These are phyloP conservation scores for Phoenix roebelenii DNA, from an alignment of 176 grass and related monocot genomes.

Conservation along the genomic window DNA sequence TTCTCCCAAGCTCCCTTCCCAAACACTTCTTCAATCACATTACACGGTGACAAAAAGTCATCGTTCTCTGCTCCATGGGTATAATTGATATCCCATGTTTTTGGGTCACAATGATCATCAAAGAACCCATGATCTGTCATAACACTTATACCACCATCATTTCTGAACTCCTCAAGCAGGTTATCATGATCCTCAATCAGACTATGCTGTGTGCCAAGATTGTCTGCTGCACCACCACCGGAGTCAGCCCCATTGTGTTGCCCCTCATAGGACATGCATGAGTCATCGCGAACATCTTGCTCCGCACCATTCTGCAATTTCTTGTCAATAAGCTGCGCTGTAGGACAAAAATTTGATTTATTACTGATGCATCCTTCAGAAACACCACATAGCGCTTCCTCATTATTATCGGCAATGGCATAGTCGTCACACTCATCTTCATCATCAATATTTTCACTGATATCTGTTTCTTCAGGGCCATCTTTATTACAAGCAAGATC, in stretches of 20 bases:
- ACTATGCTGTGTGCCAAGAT: background rate
- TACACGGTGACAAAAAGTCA: conserved; percentile 56
- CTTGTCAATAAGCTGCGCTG: background rate
- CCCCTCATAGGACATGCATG: conserved; percentile 9
- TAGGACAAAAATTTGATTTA: conserved; percentile 1
- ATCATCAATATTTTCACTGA: conserved; percentile 13
- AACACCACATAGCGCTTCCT: conserved; percentile 3
- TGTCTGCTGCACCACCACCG: background rate
- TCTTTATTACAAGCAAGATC: conserved; percentile 21
- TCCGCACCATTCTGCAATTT: background rate
- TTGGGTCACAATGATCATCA: conserved; percentile 32
- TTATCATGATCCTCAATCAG: background rate
- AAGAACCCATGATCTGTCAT: conserved; percentile 13
- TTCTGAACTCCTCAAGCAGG: background rate
- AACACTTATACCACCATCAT: background rate
- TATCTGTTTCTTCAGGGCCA: conserved; percentile 6
- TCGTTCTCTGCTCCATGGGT: conserved; percentile 33
- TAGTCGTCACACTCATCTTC: conserved; percentile 20
- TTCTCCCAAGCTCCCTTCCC: conserved; percentile 46
- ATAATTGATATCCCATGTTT: conserved; percentile 52
- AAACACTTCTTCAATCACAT: conserved; percentile 83
- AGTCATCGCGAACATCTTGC: conserved; percentile 5
- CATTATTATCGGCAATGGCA: conserved; percentile 6
- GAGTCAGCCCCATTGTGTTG: background rate
- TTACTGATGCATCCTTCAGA: background rate